These are phyloP conservation scores for Inga leiocalycina DNA, from an alignment of 306 rosid genomes.

Conservation along the genomic window DNA sequence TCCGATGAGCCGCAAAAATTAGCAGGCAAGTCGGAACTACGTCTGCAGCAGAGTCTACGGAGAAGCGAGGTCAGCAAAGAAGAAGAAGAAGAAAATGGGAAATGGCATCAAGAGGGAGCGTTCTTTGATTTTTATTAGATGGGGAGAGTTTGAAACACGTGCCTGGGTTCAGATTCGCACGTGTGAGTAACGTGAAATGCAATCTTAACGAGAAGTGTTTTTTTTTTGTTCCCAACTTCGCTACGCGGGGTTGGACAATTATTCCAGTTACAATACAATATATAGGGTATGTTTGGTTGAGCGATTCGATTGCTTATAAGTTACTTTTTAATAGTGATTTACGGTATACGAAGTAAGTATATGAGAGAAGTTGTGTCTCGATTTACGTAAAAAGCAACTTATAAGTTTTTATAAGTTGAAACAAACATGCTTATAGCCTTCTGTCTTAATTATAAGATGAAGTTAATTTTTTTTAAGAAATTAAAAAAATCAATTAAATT, in stretches of 20 bases:
- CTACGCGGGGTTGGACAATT: constrained; percentile 2
- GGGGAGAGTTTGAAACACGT: neutral
- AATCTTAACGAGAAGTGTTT: neutral
- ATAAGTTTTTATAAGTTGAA: too few species aligned
- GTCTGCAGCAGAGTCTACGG: neutral
- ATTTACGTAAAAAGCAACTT: too few species aligned
- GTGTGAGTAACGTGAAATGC: constrained; percentile 5
- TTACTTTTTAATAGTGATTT: too few species aligned
- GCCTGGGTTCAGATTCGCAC: constrained; percentile 4
- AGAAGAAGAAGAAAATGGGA: neutral
- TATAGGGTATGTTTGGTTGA: too few species aligned
- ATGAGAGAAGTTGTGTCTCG: too few species aligned
- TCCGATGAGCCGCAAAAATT: neutral
- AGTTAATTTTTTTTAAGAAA: too few species aligned
- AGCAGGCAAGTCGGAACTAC: neutral
- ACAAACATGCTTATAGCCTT: too few species aligned
- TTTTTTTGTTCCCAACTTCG: too few species aligned
- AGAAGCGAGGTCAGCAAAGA: neutral
- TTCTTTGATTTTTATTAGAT: neutral
- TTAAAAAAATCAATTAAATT: too few species aligned
- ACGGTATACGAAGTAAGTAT: too few species aligned
- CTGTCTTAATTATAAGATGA: too few species aligned
- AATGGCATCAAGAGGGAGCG: neutral
- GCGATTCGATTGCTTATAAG: too few species aligned
- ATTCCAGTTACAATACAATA: neutral